These are phyloP conservation scores for Solanum etuberosum DNA, from an alignment of 257 asterid genomes.

Conservation along the genomic window DNA sequence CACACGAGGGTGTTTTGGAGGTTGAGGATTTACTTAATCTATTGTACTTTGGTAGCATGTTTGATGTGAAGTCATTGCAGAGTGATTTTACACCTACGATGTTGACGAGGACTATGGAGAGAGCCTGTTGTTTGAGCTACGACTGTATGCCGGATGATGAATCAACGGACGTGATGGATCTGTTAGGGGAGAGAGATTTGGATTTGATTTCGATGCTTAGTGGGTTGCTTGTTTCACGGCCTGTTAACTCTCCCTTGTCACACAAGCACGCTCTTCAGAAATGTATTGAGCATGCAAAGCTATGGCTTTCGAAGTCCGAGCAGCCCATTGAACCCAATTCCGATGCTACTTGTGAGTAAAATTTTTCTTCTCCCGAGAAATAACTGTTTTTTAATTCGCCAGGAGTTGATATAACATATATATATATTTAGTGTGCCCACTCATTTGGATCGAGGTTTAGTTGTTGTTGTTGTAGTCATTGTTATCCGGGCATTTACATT, in stretches of 20 bases:
- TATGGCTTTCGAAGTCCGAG: conserved; percentile 54
- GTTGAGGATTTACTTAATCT: conserved; percentile 50
- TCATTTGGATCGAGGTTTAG: background rate
- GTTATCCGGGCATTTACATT: background rate
- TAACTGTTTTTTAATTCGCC: background rate
- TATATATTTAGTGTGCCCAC: background rate
- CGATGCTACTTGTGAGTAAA: conserved; percentile 50
- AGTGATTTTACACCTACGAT: conserved; percentile 23
- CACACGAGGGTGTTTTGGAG: background rate
- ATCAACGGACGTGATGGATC: conserved; percentile 25
- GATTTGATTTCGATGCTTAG: conserved; percentile 66
- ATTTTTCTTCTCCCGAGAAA: background rate
- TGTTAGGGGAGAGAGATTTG: conserved; percentile 64
- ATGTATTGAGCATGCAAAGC: conserved; percentile 69
- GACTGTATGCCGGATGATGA: conserved; percentile 86
- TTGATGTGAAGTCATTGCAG: conserved; percentile 43
- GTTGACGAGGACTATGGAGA: conserved; percentile 70
- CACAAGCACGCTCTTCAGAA: conserved; percentile 53
- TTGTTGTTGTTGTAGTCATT: background rate
- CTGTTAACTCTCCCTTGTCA: conserved; percentile 46
- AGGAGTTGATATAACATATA: background rate
- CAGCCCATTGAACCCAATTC: conserved; percentile 43
- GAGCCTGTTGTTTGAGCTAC: conserved; percentile 74
- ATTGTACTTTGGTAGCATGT: conserved; percentile 62
- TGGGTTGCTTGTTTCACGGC: conserved; percentile 48